Evolutionary conservation across 2,329 filamentous ascomycete species (phyloP), one percentile per base, ranked within the genome.

Genomic region (Fusarium udum): DNA sequence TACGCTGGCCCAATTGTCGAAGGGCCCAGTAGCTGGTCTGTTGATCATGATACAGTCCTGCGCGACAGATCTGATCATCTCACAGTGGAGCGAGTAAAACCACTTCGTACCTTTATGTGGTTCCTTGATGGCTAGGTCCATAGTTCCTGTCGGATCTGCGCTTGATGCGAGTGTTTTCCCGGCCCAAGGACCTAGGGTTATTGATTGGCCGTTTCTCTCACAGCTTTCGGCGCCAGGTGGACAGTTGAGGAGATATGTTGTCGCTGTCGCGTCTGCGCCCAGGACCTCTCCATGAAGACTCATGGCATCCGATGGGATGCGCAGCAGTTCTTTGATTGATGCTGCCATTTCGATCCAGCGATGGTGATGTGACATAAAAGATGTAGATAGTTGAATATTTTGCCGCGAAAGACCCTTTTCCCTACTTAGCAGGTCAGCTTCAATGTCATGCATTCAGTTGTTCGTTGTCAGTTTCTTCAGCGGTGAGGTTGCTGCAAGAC

Each of bases 261-360:
- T 61, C 6, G 55, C 55, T 24, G 55, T 61, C 0, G 28, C 15
- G 15, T 63, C 42, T 39, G 55, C 55, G 12, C 42, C 26, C 7
- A 63, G n/a, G 16, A 48, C 28, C 7, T 22, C 48, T 14, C 61
- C 61, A 10, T 48, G 20, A 1, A 61, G 42, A 6, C n/a, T 31
- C 7, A 61, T 39, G 42, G 32, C 34, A 31, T 48, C 42, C 3
- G 56, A 46, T 7, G 42, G 55, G n/a, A 61, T 11, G 10, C 61
- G 34, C 4, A 61, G 53, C 7, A 48, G 53, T 8, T 40, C n/a
- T 36, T 20, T 61, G 28, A 63, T 55, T 31, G n/a, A 61, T 15
- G 55, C 61, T 20, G 61, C 34, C 55, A 63, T 63, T 16, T 12
- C n/a, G n/a, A n/a, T n/a, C n/a, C n/a, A n/a, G n/a, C n/a, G n/a